Conservation (phyloP, 371 early-diverging fungal genomes). For the Astathelohania contejeani region DNA sequence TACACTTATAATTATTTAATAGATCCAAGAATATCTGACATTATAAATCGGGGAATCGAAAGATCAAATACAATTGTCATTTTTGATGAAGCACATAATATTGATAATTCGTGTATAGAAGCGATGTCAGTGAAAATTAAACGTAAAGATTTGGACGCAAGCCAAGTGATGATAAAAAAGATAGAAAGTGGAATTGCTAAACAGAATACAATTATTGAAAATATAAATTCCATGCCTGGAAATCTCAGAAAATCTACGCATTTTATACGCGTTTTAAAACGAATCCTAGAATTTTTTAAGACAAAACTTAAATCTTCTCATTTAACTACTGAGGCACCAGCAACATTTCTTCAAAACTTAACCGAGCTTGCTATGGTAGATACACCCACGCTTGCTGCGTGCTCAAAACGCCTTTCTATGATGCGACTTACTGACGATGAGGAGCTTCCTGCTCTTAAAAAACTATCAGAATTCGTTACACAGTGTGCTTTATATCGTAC, state of each 20-base stretch:
- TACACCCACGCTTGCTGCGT: constrained; percentile 38
- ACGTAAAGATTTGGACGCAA: constrained; percentile 68
- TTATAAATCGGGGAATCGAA: constrained; percentile 77
- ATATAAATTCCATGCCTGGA: constrained; percentile 78
- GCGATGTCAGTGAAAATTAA: constrained; percentile 78
- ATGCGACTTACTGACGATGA: constrained; percentile 73
- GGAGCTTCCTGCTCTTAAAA: constrained; percentile 63
- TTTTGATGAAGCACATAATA: constrained; percentile 99
- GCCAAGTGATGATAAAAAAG: constrained; percentile 60
- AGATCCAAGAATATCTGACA: constrained; percentile 90
- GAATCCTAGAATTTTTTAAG: constrained; percentile 94
- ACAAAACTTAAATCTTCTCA: constrained; percentile 85
- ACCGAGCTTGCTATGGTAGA: constrained; percentile 56
- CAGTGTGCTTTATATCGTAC: constrained; percentile 38
- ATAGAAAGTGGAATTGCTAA: constrained; percentile 63
- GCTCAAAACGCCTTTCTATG: constrained; percentile 69
- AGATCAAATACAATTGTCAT: constrained; percentile 75
- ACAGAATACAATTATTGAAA: constrained; percentile 45
- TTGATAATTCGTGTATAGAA: constrained; percentile 80
- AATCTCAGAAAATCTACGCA: constrained; percentile 88
- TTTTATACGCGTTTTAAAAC: constrained; percentile 78
- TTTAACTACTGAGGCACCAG: constrained; percentile 81
- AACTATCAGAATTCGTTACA: constrained; percentile 46
- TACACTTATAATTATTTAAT: constrained; percentile 95
- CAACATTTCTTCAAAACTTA: constrained; percentile 72